These are phyloP conservation scores for Agastache rugosa DNA, from an alignment of 257 asterid genomes.

Conservation along the genomic window DNA sequence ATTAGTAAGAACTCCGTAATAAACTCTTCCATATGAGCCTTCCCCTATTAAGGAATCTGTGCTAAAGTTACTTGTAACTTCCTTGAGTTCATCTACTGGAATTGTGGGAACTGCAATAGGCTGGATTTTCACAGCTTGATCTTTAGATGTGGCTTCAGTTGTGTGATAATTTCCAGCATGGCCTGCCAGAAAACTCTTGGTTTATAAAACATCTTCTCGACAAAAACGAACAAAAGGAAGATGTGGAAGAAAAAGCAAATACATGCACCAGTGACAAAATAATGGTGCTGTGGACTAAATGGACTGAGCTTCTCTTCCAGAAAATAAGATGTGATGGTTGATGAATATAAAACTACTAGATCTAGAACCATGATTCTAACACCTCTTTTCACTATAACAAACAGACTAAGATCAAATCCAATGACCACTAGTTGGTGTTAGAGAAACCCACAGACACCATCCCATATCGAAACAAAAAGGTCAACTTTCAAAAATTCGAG, in stretches of 20 bases:
- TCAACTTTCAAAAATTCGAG: conserved; percentile 7
- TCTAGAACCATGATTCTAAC: conserved; percentile 9
- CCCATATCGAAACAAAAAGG: conserved; percentile 9
- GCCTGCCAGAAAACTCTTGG: conserved; percentile 44
- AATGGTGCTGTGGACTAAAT: neutral
- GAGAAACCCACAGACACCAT: conserved; percentile 19
- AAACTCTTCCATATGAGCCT: conserved; percentile 93
- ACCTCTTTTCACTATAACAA: neutral
- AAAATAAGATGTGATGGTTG: neutral
- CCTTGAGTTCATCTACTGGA: conserved; percentile 77
- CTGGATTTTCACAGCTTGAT: conserved; percentile 65
- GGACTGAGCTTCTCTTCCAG: conserved; percentile 21
- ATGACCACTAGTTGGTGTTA: conserved; percentile 10
- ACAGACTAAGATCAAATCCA: conserved; percentile 4
- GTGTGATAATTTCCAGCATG: conserved; percentile 60
- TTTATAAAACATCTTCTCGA: conserved; percentile 4
- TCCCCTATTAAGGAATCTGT: conserved; percentile 76
- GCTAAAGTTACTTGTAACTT: conserved; percentile 70
- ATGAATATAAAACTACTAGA: conserved; percentile 6
- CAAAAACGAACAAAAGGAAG: conserved; percentile 14
- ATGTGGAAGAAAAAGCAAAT: conserved; percentile 23
- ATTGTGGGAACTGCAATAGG: conserved; percentile 78
- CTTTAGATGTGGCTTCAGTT: conserved; percentile 60
- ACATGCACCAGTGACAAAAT: neutral
- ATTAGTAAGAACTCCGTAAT: conserved; percentile 64